A percentile compares a stretch with the other conserved stretches of the same genome.
These are phyloP conservation scores for Colletotrichum spaethianum DNA, from an alignment of 2,329 filamentous ascomycete species.

Conservation along the genomic window DNA sequence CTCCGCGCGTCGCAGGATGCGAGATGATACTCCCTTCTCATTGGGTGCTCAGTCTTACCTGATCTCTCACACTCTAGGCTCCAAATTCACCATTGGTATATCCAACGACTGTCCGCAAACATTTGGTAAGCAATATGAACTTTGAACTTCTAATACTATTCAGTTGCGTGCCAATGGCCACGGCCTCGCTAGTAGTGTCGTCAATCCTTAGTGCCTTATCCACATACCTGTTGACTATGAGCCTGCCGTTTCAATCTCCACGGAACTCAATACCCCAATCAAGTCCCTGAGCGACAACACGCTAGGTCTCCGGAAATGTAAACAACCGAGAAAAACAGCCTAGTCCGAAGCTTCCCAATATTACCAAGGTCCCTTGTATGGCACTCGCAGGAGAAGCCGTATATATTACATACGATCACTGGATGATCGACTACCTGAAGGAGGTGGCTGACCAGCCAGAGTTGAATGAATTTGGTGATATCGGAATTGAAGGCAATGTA, in stretches of 20 bases:
- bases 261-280: constrained; percentile 44
- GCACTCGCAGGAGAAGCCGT: constrained; percentile 64
- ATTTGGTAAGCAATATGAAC: constrained; percentile 49
- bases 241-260: constrained; percentile 44
- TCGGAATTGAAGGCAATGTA: constrained; percentile 64
- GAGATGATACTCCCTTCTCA: constrained; percentile 44
- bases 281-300: constrained; percentile 46
- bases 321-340: constrained; percentile 49
- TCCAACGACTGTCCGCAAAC: constrained; percentile 49
- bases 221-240: constrained; percentile 49
- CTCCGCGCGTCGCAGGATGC: constrained; percentile 45
- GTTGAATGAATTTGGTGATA: constrained; percentile 59
- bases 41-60: constrained; percentile 48
- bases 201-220: constrained; percentile 47
- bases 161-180: constrained; percentile 47
- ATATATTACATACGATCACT: constrained; percentile 67
- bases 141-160: constrained; percentile 50
- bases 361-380: constrained; percentile 61
- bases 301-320: constrained; percentile 44
- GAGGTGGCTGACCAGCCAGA: constrained; percentile 62
- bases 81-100: constrained; percentile 48
- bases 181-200: constrained; percentile 39
- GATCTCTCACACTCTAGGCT: constrained; percentile 49
- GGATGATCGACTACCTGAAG: constrained; percentile 63
- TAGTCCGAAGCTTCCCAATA: constrained; percentile 58